Conservation (phyloP, 768 basidiomycete species). For the Tephrocybe sp. region DNA sequence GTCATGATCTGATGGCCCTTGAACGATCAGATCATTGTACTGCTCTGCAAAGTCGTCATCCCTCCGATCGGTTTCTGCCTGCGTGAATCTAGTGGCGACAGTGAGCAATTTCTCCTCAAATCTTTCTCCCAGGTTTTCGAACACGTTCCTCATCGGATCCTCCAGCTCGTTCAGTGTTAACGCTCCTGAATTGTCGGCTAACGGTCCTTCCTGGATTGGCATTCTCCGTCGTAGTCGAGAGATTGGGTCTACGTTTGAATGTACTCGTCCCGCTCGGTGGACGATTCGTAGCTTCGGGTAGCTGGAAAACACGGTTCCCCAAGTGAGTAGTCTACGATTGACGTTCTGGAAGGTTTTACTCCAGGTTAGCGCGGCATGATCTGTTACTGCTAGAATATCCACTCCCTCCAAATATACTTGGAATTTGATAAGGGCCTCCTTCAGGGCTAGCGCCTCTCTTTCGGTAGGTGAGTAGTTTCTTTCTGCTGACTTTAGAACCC, state of each 20-base stretch:
- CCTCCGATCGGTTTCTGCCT: background rate
- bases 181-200: too few relatives aligned
- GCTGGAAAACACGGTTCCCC: too few relatives aligned
- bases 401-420: conserved; percentile 34
- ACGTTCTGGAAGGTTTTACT: too few relatives aligned
- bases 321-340: too few relatives aligned
- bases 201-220: background rate
- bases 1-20: too few relatives aligned
- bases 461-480: conserved; percentile 37
- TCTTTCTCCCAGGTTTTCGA: too few relatives aligned
- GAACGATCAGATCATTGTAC: too few relatives aligned
- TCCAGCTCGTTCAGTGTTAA: too few relatives aligned
- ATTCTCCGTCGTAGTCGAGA: background rate
- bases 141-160: background rate
- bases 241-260: too few relatives aligned
- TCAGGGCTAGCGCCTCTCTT: conserved; percentile 35
- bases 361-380: conserved; percentile 36
- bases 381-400: conserved; percentile 24
- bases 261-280: conserved; percentile 34
- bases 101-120: background rate
- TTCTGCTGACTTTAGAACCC: conserved; percentile 30
- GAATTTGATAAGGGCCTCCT: too few relatives aligned
- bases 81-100: background rate
- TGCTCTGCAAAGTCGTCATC: too few relatives aligned
- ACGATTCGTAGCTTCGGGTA: conserved; percentile 31